phyloP scores from a whole-genome alignment of 192 early-diverging fungal species.

The Pecoramyces ruminantium region DNA sequence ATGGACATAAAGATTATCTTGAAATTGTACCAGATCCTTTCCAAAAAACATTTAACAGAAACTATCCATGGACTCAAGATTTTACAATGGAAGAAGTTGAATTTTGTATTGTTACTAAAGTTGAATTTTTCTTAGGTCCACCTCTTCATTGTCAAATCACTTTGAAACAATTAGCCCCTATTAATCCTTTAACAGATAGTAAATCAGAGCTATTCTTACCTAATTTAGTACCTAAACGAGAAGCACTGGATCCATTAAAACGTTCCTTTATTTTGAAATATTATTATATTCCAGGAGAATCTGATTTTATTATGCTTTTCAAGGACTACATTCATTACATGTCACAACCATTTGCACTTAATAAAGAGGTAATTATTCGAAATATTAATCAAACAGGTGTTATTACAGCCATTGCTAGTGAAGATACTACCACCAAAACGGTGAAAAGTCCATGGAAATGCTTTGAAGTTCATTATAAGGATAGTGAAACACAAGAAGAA shows the following conservation, averaged over 20 bases:
- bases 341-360: not conserved
- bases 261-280: not conserved
- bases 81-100: not conserved
- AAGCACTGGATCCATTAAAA: not conserved
- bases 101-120: not conserved
- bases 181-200: not conserved
- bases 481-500: not conserved
- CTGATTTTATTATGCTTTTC: not conserved
- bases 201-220: not conserved
- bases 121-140: not conserved
- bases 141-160: not conserved
- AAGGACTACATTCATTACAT: not conserved
- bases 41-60: not conserved
- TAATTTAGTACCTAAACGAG: not conserved
- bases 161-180: not conserved
- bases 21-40: slow-evolving; percentile 6
- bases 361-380: not conserved
- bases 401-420: not conserved
- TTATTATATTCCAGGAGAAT: not conserved
- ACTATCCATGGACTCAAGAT: not conserved
- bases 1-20: slow-evolving; percentile 43
- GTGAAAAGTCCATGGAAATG: not conserved
- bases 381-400: not conserved
- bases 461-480: not conserved
- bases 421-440: not conserved